phyloP scores from a whole-genome alignment of 192 early-diverging fungal genomes.

The Ambispora gerdemannii region DNA sequence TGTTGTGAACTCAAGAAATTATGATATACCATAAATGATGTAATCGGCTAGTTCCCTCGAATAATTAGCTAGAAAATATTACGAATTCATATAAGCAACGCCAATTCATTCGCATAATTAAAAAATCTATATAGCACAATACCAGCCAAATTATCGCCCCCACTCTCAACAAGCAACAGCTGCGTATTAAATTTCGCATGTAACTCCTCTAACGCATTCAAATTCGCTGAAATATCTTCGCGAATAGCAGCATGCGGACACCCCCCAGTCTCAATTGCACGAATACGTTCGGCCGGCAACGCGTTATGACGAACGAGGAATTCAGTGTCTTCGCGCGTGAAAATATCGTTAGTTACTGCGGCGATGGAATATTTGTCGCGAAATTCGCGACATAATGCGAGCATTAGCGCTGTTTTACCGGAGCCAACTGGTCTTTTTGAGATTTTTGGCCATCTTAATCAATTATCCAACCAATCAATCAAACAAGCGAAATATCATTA shows the following conservation, averaged over 20 bases:
- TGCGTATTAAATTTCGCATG: slow-evolving; percentile 84
- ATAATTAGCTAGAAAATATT: slow-evolving; percentile 60
- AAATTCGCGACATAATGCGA: slow-evolving; percentile 81
- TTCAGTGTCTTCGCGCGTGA: slow-evolving; percentile 95
- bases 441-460: slow-evolving; percentile 2
- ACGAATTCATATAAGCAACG: too few relatives aligned
- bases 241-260: slow-evolving; percentile 95
- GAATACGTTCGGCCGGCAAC: slow-evolving; percentile 81
- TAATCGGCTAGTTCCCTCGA: slow-evolving; percentile 80
- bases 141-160: slow-evolving; percentile 86
- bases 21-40: slow-evolving; percentile 73
- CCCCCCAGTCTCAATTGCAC: slow-evolving; percentile 93
- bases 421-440: slow-evolving; percentile 79
- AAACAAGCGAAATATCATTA: background rate
- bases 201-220: slow-evolving; percentile 83
- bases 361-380: slow-evolving; percentile 80
- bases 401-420: slow-evolving; percentile 92
- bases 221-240: slow-evolving; percentile 94
- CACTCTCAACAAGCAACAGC: slow-evolving; percentile 86
- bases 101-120: too few relatives aligned
- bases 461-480: too few relatives aligned
- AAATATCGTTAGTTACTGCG: slow-evolving; percentile 97
- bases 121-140: too few relatives aligned
- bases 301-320: slow-evolving; percentile 89
- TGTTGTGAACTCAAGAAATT: too few relatives aligned